Evolutionary conservation across 2,329 filamentous ascomycete genomes (phyloP), one percentile per base, ranked within the genome.

Genomic region (Cladosporium sp.): DNA sequence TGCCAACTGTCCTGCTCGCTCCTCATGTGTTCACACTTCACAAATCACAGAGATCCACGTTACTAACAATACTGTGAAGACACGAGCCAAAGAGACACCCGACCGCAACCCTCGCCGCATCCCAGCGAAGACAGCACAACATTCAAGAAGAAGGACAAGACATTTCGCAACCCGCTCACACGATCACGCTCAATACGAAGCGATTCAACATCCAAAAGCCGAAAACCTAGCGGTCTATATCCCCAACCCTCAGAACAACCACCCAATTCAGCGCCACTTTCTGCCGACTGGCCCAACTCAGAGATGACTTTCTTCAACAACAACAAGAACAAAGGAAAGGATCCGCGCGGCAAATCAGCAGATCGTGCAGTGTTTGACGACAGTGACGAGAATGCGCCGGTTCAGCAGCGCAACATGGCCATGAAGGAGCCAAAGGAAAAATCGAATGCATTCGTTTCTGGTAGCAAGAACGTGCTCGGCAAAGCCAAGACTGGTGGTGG

Each of bases 311-410:
- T 66, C 58, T 61, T 66, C 19, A 59, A 64, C 59, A 39, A 64
- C 59, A 39, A 36, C 36, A 63, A 66, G 55, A 57, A 54, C 58
- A 69, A 64, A 34, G 65, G 66, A 45, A 64, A 61, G 43, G 66
- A 67, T 9, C 62, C 59, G 58, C 68, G 70, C 37, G 70, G 70
- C 45, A 71, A 70, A 60, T 71, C 69, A 8, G 68, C 68, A 37
- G 70, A 72, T 51, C 68, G 70, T 20, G 64, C 65, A 28, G 54
- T 59, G 38, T 55, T 58, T n/a, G 61, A 58, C 38, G 65, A 64
- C 30, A 66, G 66, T 42, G 64, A 70, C 28, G 67, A 70, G 51
- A 67, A 67, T 30, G 54, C 63, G 12, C 57, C 63, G 6, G 28
- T 51, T 8, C 55, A 54, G 19, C 60, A 59, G 25, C 60, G 61